Conservation (phyloP, 768 basidiomycete species). For the Lepiota venenata region DNA sequence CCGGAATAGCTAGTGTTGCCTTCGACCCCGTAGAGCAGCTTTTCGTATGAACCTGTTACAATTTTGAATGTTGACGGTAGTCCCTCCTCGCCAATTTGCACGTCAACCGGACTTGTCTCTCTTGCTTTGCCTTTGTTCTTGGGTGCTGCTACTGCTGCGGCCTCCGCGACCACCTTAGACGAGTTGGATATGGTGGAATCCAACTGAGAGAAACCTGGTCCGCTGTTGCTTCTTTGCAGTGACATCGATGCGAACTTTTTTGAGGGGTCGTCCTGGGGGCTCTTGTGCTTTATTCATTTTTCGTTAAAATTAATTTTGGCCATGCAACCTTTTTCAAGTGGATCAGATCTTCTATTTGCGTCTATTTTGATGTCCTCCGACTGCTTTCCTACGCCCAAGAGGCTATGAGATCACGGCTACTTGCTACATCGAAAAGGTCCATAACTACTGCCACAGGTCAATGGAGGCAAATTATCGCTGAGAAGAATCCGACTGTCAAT, state of each 20-base stretch:
- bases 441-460: conserved; percentile 13
- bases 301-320: neutral
- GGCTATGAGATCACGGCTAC: neutral
- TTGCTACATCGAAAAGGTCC: neutral
- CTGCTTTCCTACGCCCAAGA: neutral
- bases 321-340: conserved; percentile 2
- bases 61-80: conserved; percentile 74
- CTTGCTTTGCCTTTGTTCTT: conserved; percentile 22
- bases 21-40: conserved; percentile 87
- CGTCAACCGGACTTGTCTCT: conserved; percentile 18
- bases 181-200: conserved; percentile 9
- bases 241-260: conserved; percentile 4
- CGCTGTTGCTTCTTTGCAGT: conserved; percentile 5
- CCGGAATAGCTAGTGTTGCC: conserved; percentile 45
- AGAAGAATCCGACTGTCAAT: conserved; percentile 44
- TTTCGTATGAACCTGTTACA: conserved; percentile 94
- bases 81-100: conserved; percentile 15
- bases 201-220: conserved; percentile 11
- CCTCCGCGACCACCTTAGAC: neutral
- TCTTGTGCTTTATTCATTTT: conserved; percentile 5
- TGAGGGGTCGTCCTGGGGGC: conserved; percentile 1
- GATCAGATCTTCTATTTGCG: conserved; percentile 10
- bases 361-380: conserved; percentile 5
- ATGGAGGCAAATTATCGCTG: conserved; percentile 28
- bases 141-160: neutral